Evolutionary conservation across 768 basidiomycete species (phyloP).

Genomic region (Rickenella mellea): DNA sequence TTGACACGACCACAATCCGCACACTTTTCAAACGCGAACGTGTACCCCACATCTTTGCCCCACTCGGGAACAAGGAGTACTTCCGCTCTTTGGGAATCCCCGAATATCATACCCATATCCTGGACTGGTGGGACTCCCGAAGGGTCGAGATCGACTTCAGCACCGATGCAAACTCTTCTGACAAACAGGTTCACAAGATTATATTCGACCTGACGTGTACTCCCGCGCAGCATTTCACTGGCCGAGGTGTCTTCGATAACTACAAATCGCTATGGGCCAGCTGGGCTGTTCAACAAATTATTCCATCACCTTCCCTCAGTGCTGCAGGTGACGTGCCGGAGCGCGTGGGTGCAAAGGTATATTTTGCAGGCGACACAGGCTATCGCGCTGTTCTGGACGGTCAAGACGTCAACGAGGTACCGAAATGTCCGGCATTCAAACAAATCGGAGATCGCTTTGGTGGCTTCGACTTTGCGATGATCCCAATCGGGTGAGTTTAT

Average conservation of each 20-base stretch:
- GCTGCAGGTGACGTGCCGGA: too few relatives aligned
- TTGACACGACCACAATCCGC: constrained; percentile 34
- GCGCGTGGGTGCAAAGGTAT: constrained; percentile 35
- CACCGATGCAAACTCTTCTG: background rate
- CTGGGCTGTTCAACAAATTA: constrained; percentile 50
- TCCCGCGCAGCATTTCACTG: constrained; percentile 57
- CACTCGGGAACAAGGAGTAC: constrained; percentile 39
- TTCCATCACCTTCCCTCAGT: background rate
- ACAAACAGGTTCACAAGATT: background rate
- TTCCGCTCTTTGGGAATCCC: constrained; percentile 32
- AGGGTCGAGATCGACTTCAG: constrained; percentile 22
- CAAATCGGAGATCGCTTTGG: constrained; percentile 58
- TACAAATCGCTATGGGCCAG: constrained; percentile 56
- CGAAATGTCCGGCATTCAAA: constrained; percentile 63
- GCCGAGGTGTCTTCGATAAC: constrained; percentile 37
- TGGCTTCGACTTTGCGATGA: constrained; percentile 57
- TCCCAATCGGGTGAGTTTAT: constrained; percentile 36
- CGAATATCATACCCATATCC: constrained; percentile 30
- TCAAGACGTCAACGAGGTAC: constrained; percentile 38
- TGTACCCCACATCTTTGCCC: constrained; percentile 46
- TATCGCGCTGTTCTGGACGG: constrained; percentile 39
- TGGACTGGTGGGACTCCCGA: constrained; percentile 59
- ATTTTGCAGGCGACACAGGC: constrained; percentile 66
- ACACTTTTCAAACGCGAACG: constrained; percentile 25
- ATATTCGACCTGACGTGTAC: constrained; percentile 46